phyloP scores from a whole-genome alignment of 129 eudicot genomes.

The Chrysanthemum lavandulifolium region DNA sequence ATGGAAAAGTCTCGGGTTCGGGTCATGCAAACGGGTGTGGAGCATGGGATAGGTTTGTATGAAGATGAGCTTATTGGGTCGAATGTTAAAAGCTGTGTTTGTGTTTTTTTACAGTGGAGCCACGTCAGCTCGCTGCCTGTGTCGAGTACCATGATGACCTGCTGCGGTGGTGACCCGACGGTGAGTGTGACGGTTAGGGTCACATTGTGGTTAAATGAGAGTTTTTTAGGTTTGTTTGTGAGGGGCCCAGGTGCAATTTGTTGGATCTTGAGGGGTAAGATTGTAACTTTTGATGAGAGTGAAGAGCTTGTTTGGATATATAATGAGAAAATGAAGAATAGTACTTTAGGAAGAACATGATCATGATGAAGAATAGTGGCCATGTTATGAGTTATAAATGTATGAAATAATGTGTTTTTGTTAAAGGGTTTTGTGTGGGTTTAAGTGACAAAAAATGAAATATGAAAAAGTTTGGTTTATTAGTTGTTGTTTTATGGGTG shows the following conservation, averaged over 20 bases:
- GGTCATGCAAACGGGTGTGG: constrained; percentile 59
- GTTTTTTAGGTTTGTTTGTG: constrained; percentile 48
- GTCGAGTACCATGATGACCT: constrained; percentile 77
- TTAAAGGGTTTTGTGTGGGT: constrained; percentile 34
- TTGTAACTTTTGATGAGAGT: constrained; percentile 30
- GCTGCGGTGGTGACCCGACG: constrained; percentile 80
- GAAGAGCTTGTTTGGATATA: constrained; percentile 23
- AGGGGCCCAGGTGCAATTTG: constrained; percentile 35
- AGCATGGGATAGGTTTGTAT: constrained; percentile 53
- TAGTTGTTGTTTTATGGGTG: neutral
- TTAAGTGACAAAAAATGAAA: constrained; percentile 13
- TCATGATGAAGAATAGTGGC: constrained; percentile 26
- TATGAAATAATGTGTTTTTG: constrained; percentile 4
- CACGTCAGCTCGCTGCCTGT: constrained; percentile 85
- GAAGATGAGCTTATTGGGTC: constrained; percentile 53
- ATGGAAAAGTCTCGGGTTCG: constrained; percentile 69
- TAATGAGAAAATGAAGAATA: constrained; percentile 22
- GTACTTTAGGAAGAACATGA: constrained; percentile 8
- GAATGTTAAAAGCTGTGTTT: constrained; percentile 37
- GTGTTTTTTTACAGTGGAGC: constrained; percentile 67
- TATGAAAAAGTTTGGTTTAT: neutral
- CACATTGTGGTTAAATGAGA: constrained; percentile 73
- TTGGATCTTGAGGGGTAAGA: constrained; percentile 57
- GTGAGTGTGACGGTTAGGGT: constrained; percentile 63
- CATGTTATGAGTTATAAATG: constrained; percentile 21